Evolutionary conservation across 192 early-diverging fungal species (phyloP), one percentile per base, ranked within the genome.

Genomic region (Chytriomyces sp.): DNA sequence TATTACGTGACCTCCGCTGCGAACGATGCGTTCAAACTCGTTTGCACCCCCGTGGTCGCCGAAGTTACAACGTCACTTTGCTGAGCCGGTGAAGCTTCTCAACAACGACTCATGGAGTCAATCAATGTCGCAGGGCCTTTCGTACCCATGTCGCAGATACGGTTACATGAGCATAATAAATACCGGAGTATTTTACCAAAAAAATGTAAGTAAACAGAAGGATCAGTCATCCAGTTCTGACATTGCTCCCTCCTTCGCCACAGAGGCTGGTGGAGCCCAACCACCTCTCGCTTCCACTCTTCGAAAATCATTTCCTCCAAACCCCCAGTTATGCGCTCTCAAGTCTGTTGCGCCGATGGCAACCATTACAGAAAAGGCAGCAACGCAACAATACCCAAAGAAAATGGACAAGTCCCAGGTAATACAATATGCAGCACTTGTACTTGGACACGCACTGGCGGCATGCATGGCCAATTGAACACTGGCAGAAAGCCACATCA

Each of bases 401-500:
- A 52, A 66, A 0, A 81, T 61, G 26, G 66, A 63, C 62, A 84
- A 41, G 62, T 76, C 77, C 82, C 82, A 84, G 0, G 58, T n/a
- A 19, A 56, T 61, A 54, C 44, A 76, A 33, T 5, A 58, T 26
- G 1, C 60, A 34, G 38, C 37, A n/a, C 38, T 70, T 70, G 8
- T 60, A 26, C 26, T 75, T 22, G 14, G 53, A 58, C 22, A 81
- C 74, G 60, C 82, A 82, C 12, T 64, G 26, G 17, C 74, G 74
- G 53, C 61, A 79, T 28, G 30, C 56, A 6, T 66, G 17, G 65
- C 74, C 19, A 84, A 53, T 19, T 67, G 73, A 8, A 74, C 72
- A 37, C 75, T 64, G 2, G 82, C 78, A 2, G 73, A 52, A 32
- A 80, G 34, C 82, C 82, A 84, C 34, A 82, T 64, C 28, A 66